Evolutionary conservation across 257 asterid genomes (phyloP).

Genomic region (Scutellaria baicalensis): DNA sequence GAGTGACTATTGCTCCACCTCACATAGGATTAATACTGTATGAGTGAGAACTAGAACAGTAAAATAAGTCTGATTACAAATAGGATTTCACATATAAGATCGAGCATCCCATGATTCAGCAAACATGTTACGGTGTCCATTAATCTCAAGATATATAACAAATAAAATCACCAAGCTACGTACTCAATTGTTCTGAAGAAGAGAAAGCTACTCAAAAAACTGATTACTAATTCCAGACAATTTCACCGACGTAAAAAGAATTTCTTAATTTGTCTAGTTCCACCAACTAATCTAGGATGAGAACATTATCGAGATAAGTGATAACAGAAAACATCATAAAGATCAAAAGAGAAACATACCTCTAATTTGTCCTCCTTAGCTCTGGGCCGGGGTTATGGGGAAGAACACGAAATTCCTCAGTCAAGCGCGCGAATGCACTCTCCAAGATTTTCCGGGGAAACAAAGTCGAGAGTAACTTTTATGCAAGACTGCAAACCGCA

Average conservation of each 20-base stretch:
- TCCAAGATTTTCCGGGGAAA: slow-evolving; percentile 55
- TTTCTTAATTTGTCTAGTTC: background rate
- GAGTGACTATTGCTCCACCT: no score
- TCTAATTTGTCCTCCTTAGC: slow-evolving; percentile 60
- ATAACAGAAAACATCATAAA: background rate
- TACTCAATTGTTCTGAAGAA: no score
- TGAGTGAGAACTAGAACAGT: no score
- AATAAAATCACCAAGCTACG: no score
- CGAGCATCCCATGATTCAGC: no score
- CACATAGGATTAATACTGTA: no score
- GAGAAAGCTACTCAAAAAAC: no score
- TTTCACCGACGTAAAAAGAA: background rate
- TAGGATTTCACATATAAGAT: no score
- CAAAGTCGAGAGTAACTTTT: slow-evolving; percentile 70
- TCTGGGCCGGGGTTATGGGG: slow-evolving; percentile 45
- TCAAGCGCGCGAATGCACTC: slow-evolving; percentile 59
- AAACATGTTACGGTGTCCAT: no score
- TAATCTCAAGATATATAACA: no score
- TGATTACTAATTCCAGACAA: background rate
- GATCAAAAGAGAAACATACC: slow-evolving; percentile 24
- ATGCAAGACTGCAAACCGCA: slow-evolving; percentile 48
- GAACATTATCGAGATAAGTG: background rate
- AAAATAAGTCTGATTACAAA: no score
- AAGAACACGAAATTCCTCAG: slow-evolving; percentile 54
- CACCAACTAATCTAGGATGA: no score